Base-by-base conservation (phyloP, 1,139 yeast species). In the Keqinozyma sinolaborantium region DNA sequence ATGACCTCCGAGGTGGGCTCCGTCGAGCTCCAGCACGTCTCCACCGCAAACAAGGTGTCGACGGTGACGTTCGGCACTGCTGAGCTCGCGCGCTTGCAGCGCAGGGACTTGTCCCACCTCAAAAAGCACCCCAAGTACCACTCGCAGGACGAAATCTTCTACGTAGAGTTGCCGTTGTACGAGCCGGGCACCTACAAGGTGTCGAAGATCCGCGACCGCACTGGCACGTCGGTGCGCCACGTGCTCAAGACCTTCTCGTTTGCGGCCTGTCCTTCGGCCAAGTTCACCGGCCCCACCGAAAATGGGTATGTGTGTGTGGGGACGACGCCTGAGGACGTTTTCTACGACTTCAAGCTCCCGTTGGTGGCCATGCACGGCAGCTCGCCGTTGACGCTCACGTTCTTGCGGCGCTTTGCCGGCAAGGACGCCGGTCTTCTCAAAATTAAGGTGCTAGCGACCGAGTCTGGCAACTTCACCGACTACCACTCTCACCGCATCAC, bases 141-240 rank as follows among this genome's bases (percentile, higher is more conserved):
- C 4, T 39, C 36, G 7, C 44, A 48, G 16, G 66, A 60, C 32
- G 55, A 53, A 16, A 56, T 77, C 3, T 61, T 68, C 32, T 76
- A 76, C 48, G 38, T 73, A 45, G 73, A 79, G 48, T 49, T 76
- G 36, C 90, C 95, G 0, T 63, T 87, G 6, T 51, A 54, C 2
- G 62, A 70, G 18, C 82, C 95, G 0, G 99, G 98, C 2, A 62
- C 75, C 16, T 92, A 92, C 56, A 74, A 75, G 38, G 66, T 92
- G 10, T 66, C 62, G 16, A 70, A 73, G 36, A 92, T 90, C 2
- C 53, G 72, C 10, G 97, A 87, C 47, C 59, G 70, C 3, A 78
- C 83, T 24, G 73, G 76, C 21, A 60, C 83, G 31, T 74, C 73
- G 23, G 79, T 92, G 28, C 70, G 87, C 40, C 68, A 82, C 2